Conservation (phyloP, 2,329 filamentous ascomycete species). For the Dendrostoma leiphaemia region DNA sequence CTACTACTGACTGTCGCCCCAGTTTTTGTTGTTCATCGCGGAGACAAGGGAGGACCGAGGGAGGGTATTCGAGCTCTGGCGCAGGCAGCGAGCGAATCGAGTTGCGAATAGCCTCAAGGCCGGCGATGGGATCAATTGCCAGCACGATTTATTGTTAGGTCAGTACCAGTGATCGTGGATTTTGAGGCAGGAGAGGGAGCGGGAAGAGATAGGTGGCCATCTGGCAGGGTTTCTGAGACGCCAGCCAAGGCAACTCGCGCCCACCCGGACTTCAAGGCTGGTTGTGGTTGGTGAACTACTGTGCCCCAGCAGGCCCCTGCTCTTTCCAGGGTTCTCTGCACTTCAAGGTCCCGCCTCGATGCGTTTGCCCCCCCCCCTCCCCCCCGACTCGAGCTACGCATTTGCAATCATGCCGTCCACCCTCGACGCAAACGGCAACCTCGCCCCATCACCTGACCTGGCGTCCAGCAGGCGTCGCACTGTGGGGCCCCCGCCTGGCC, state of each 20-base stretch:
- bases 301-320: too few relatives aligned
- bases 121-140: constrained; percentile 14
- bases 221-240: constrained; percentile 7
- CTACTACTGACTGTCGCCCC: constrained; percentile 20
- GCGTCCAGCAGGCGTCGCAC: not conserved
- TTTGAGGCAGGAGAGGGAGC: constrained; percentile 5
- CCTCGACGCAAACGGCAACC: not conserved
- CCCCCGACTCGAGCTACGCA: not conserved
- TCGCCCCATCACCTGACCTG: not conserved
- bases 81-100: not conserved
- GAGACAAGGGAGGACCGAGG: not conserved
- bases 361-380: not conserved
- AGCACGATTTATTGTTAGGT: constrained; percentile 17
- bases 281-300: too few relatives aligned
- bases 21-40: constrained; percentile 20
- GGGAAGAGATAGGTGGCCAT: constrained; percentile 18
- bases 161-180: constrained; percentile 3
- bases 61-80: not conserved
- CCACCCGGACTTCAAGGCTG: too few relatives aligned
- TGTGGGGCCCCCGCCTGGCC: not conserved
- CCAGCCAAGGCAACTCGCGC: too few relatives aligned
- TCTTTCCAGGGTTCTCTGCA: too few relatives aligned
- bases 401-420: not conserved
- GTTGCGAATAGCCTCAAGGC: constrained; percentile 16
- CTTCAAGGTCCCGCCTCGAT: too few relatives aligned